Evolutionary conservation across 1,284 basidiomycete genomes (phyloP), one percentile per base, ranked within the genome.

Genomic region (Naganishia cerealis): DNA sequence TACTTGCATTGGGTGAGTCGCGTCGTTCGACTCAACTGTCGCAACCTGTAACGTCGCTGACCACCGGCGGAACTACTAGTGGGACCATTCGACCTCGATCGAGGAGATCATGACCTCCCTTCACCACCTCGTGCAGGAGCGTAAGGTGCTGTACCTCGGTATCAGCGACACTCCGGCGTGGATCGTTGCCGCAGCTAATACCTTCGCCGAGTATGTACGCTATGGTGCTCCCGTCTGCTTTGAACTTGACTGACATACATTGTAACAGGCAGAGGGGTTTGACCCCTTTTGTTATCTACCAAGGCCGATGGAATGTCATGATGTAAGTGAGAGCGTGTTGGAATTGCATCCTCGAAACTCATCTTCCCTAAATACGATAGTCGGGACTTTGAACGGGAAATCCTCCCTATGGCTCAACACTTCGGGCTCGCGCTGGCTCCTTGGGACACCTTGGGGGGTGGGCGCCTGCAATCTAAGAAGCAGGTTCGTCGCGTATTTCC

Each of bases 361-460:
- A n/a, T n/a, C 33, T 50, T 36, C n/a, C 40, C 18, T 40, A 43
- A 2, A 8, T 63, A 13, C 13, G 4, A 1, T 29, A 63, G 61
- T 58, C 61, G 85, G 56, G 84, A 84, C 68, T 79, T 87, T 65
- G 86, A 87, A 77, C 80, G 85, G 15, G 86, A 87, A n/a, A 84
- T 87, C 71, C 82, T 88, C 58, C 86, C 86, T 7, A 86, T 87
- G 86, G 79, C 76, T 57, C 78, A 79, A 40, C 73, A 71, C 66
- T 82, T 83, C 61, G 82, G 83, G 59, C 79, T 83, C 80, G 81
- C 80, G 0, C 72, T 84, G 57, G 80, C 80, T 3, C 80, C 82
- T 0, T 83, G 80, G 79, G 80, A 76, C 36, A 79, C 74, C 0
- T 65, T 84, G 21, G 82, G 81, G 1, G 73, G 75, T 24, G 83